A percentile compares a stretch with the other conserved stretches of the same genome.
phyloP scores from a whole-genome alignment of 768 basidiomycete genomes.

The Kwoniella sp. region DNA sequence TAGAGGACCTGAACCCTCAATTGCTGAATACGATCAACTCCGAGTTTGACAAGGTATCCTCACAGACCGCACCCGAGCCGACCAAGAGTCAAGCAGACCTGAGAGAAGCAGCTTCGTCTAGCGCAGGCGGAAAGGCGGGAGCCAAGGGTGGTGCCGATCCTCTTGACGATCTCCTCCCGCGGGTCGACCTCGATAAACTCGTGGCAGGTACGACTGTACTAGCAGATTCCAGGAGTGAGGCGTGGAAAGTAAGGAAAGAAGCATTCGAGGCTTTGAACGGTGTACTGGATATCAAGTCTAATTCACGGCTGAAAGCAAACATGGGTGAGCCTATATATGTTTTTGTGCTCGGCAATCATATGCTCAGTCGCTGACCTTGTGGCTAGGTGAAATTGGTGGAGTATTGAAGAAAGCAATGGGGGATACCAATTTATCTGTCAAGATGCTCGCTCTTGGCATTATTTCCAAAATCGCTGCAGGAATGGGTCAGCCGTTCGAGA shows the following conservation, averaged over 20 bases:
- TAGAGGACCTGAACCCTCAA: slow-evolving; percentile 93
- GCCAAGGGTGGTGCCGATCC: slow-evolving; percentile 65
- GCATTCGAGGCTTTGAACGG: slow-evolving; percentile 81
- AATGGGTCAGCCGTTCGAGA: slow-evolving; percentile 96
- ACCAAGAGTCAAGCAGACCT: slow-evolving; percentile 76
- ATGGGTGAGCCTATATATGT: slow-evolving; percentile 89
- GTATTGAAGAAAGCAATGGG: slow-evolving; percentile 83
- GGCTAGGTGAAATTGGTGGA: slow-evolving; percentile 80
- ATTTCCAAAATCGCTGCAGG: slow-evolving; percentile 85
- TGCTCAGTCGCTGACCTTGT: not conserved
- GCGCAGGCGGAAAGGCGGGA: slow-evolving; percentile 58
- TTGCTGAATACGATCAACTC: slow-evolving; percentile 82
- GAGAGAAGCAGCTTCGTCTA: slow-evolving; percentile 59
- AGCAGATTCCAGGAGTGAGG: slow-evolving; percentile 82
- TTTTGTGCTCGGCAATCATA: not conserved
- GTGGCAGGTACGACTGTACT: slow-evolving; percentile 81
- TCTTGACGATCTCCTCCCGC: slow-evolving; percentile 90
- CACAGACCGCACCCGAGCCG: slow-evolving; percentile 74
- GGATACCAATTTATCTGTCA: slow-evolving; percentile 94
- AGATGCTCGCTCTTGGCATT: slow-evolving; percentile 83
- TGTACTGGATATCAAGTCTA: slow-evolving; percentile 83
- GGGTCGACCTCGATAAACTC: slow-evolving; percentile 86
- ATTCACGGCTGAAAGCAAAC: slow-evolving; percentile 84
- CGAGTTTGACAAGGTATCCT: slow-evolving; percentile 92
- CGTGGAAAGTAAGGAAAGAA: slow-evolving; percentile 97